Evolutionary conservation across 768 basidiomycete genomes (phyloP), one percentile per base, ranked within the genome.

Genomic region (Leccinum imitatum): DNA sequence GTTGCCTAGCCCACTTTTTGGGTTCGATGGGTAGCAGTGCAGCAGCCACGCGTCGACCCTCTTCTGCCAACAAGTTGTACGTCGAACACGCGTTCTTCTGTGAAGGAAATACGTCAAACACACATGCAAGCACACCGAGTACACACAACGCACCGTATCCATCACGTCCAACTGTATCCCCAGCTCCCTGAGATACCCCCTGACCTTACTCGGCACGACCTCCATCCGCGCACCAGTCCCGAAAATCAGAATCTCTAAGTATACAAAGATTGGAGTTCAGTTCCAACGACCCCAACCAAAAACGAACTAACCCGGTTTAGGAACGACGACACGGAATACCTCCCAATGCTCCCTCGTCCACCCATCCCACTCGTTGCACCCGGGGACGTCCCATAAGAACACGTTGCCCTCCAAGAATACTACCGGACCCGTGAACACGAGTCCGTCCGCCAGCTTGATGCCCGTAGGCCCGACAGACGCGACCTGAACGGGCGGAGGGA

Each of bases 51-150:
- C 90, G 87, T 55, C 96, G 80, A 7, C 96, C 96, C 75, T 99
- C 96, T 72, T 99, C 96, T 0, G 89, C 76, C 50, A 99, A 80
- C 23, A 99, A 72, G 73, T 99, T 98, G 74, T 95, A 99, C 0
- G 96, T 98, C 27, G 95, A 89, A 67, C 93, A 95, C 17, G 95
- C 96, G 70, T 95, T 97, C 68, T 92, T 79, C 95, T 91, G 33
- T 31, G 31, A 11, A 48, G 0, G 13, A 39, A 0, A 19, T 56
- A 30, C 60, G 53, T 21, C 39, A 52, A 23, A 53, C 25, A 27
- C 4, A 6, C 27, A 47, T 25, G 25, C 30, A n/a, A 17, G 1
- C n/a, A 6, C 37, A 10, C 7, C 52, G 13, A 31, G 46, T 39
- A n/a, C 30, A 19, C 30, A 54, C 33, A 30, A 79, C 85, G 31